Conservation (phyloP, 2,329 filamentous ascomycete species). For the Fusarium algeriense region DNA sequence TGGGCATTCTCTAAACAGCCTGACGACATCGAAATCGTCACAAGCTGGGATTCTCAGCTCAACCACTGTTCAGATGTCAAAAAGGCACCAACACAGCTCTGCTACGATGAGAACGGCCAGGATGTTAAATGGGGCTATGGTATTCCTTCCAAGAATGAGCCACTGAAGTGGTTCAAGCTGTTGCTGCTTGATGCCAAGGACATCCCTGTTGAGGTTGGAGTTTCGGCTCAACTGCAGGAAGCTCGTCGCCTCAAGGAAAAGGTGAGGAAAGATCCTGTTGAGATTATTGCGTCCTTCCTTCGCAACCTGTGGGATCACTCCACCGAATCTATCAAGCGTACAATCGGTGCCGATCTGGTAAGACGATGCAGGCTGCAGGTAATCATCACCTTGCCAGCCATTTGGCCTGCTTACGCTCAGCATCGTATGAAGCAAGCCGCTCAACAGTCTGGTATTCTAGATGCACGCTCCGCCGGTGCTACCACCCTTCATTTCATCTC, state of each 20-base stretch:
- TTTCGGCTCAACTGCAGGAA: slow-evolving; percentile 40
- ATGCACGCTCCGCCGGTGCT: slow-evolving; percentile 34
- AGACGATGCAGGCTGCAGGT: slow-evolving; percentile 51
- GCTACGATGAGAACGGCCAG: not conserved
- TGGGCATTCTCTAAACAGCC: slow-evolving; percentile 51
- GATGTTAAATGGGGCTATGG: slow-evolving; percentile 51
- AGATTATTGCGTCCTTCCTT: slow-evolving; percentile 52
- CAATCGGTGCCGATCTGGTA: slow-evolving; percentile 28
- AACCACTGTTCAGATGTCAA: slow-evolving; percentile 48
- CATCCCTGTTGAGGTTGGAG: slow-evolving; percentile 40
- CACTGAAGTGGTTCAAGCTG: slow-evolving; percentile 58
- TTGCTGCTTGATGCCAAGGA: slow-evolving; percentile 53
- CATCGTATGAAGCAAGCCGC: slow-evolving; percentile 53
- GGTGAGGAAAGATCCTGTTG: slow-evolving; percentile 38
- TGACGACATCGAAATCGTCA: slow-evolving; percentile 48
- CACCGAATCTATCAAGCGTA: slow-evolving; percentile 43
- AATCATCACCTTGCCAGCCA: slow-evolving; percentile 59
- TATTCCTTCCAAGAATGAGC: slow-evolving; percentile 38
- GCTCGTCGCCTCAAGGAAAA: not conserved
- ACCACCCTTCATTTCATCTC: slow-evolving; percentile 54
- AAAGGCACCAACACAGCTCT: slow-evolving; percentile 50
- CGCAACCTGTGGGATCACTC: slow-evolving; percentile 51
- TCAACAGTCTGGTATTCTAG: slow-evolving; percentile 52
- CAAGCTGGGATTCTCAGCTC: slow-evolving; percentile 46
- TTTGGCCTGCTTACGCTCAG: slow-evolving; percentile 58